Evolutionary conservation across 2,329 filamentous ascomycete genomes (phyloP), one percentile per base, ranked within the genome.

Genomic region (Trichoderma pleuroti): DNA sequence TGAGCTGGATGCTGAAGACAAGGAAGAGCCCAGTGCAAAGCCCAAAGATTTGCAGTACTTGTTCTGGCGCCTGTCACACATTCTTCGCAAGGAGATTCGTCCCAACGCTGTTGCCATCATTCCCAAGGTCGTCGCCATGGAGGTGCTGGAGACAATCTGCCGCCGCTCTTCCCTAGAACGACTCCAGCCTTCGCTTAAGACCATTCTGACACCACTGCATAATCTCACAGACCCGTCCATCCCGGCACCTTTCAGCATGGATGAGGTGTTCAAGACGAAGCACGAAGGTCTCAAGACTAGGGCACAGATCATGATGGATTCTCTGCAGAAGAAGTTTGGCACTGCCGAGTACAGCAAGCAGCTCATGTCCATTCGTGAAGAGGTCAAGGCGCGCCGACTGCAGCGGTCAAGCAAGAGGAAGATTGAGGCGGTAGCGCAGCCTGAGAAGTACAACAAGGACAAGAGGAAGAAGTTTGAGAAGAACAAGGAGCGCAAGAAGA

Each of bases 391-490:
- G 74, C 89, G 91, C 76, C 86, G 96, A 74, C 89, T 93, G 78
- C 88, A 90, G 76, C 85, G 97, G 74, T 89, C 91, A 68, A 88
- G 86, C 73, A 99, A 99, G 87, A 88, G 96, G 76, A 93, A 93
- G 81, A 93, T 98, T 74, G 94, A 97, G 78, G 93, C 93, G 12
- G 90, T 99, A 28, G 87, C 87, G 63, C 88, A 92, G 77, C 96
- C 96, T 1, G 95, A 96, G 82, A 91, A 86, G 78, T 90, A 90
- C 76, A 93, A 90, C 32, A 85, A 87, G 77, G 90, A 92, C 75
- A 98, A 98, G 89, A 90, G 88, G 79, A 92, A 91, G 84, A 94
- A 91, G 84, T 87, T 92, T 73, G 93, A 96, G 78, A 90, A 91
- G 84, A 96, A 96, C 85, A 94, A 91, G 83, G 91, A 91, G 76